A percentile compares a stretch with the other conserved stretches of the same genome.
These are phyloP conservation scores for Umbilicus rupestris DNA, from an alignment of 164 flowering plant species.

Conservation along the genomic window DNA sequence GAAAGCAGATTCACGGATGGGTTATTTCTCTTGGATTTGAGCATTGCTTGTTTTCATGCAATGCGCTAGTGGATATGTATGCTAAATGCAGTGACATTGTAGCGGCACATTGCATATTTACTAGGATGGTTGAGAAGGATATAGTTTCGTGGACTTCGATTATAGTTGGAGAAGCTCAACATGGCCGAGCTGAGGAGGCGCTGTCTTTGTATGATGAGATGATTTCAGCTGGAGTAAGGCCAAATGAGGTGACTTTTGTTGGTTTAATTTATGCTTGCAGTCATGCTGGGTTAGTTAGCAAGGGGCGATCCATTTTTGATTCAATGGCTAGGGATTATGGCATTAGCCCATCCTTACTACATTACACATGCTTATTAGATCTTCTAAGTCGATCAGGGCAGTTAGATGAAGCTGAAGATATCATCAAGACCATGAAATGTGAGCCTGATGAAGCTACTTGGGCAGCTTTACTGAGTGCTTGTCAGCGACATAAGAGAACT, in stretches of 20 bases:
- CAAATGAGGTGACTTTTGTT: slow-evolving; percentile 78
- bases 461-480: slow-evolving; percentile 77
- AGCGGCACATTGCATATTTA: slow-evolving; percentile 44
- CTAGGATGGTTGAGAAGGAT: slow-evolving; percentile 33
- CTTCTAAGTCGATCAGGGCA: slow-evolving; percentile 68
- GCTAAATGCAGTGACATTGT: slow-evolving; percentile 71
- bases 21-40: slow-evolving; percentile 54
- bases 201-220: slow-evolving; percentile 49
- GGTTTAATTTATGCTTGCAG: slow-evolving; percentile 85
- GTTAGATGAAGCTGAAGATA: slow-evolving; percentile 57
- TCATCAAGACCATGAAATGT: slow-evolving; percentile 57
- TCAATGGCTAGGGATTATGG: slow-evolving; percentile 51
- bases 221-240: slow-evolving; percentile 47
- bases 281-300: slow-evolving; percentile 64
- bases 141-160: slow-evolving; percentile 85
- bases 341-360: slow-evolving; percentile 61
- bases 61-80: slow-evolving; percentile 76
- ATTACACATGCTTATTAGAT: slow-evolving; percentile 79
- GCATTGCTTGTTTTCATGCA: slow-evolving; percentile 46
- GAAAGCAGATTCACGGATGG: slow-evolving; percentile 62
- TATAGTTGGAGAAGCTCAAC: slow-evolving; percentile 81
- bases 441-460: slow-evolving; percentile 82
- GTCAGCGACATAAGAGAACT: slow-evolving; percentile 38
- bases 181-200: slow-evolving; percentile 68
- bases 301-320: slow-evolving; percentile 48